Evolutionary conservation across 1,284 basidiomycete genomes (phyloP).

Genomic region (Ganoderma resinaceum): DNA sequence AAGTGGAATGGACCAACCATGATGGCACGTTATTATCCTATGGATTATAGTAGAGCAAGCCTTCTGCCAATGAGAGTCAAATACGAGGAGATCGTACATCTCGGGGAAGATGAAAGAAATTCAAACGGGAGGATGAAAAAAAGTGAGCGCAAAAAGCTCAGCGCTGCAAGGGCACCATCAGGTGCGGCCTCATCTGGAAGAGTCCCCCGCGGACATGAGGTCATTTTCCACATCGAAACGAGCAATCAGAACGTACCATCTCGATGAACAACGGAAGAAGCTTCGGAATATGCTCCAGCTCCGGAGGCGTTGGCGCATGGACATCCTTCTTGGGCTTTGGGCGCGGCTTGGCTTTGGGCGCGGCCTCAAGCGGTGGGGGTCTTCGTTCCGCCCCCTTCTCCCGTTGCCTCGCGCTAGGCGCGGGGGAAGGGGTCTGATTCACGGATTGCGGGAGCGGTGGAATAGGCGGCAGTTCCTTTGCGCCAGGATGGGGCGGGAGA

Average conservation of each 20-base stretch:
- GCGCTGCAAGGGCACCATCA: conserved; percentile 21
- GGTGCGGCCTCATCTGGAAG: conserved; percentile 33
- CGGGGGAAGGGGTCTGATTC: conserved; percentile 9
- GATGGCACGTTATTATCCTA: conserved; percentile 20
- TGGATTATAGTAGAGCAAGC: conserved; percentile 29
- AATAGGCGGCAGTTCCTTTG: neutral
- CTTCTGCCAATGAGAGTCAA: conserved; percentile 1
- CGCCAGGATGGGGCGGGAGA: conserved; percentile 8
- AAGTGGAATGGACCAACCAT: neutral
- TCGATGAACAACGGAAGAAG: conserved; percentile 89
- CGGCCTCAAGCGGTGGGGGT: conserved; percentile 15
- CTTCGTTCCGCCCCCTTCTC: conserved; percentile 23
- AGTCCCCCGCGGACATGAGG: neutral
- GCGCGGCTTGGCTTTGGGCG: conserved; percentile 19
- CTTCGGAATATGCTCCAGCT: conserved; percentile 77
- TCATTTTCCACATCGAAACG: neutral
- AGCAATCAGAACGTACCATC: conserved; percentile 64
- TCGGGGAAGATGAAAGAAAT: neutral
- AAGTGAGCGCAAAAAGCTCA: conserved; percentile 1
- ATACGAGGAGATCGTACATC: neutral
- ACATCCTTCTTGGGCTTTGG: conserved; percentile 42
- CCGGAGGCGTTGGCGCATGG: conserved; percentile 71
- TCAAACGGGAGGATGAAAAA: neutral
- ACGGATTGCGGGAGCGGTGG: conserved; percentile 18
- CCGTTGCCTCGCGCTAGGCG: conserved; percentile 13